These are phyloP conservation scores for grape (Vitis vinifera) DNA, from an alignment of 164 flowering plant genomes.

Conservation along the genomic window DNA sequence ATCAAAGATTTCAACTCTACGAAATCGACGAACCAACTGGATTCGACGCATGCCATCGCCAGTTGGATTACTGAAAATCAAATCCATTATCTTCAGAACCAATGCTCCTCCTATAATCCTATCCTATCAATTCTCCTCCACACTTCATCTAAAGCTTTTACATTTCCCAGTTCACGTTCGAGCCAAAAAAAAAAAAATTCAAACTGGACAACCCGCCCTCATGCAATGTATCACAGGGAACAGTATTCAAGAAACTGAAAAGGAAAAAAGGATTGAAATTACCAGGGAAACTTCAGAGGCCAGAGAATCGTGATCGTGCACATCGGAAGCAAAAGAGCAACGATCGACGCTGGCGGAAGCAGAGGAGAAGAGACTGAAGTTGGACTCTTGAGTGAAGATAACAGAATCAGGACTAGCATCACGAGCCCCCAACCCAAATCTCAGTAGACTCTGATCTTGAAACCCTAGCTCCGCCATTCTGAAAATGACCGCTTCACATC, in stretches of 20 bases:
- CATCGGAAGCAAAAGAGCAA: slow-evolving; percentile 76
- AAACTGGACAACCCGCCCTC: too few species aligned
- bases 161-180: background rate
- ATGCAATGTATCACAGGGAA: background rate
- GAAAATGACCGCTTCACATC: background rate
- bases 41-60: too few species aligned
- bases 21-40: too few species aligned
- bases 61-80: background rate
- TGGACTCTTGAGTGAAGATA: slow-evolving; percentile 56
- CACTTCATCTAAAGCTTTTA: too few species aligned
- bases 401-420: slow-evolving; percentile 82
- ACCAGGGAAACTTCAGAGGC: slow-evolving; percentile 37
- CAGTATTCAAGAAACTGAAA: too few species aligned
- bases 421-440: slow-evolving; percentile 31
- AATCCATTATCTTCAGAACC: background rate
- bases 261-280: too few species aligned
- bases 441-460: slow-evolving; percentile 27
- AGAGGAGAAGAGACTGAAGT: slow-evolving; percentile 71
- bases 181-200: too few species aligned
- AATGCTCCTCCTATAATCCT: too few species aligned
- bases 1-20: slow-evolving; percentile 22
- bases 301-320: slow-evolving; percentile 58
- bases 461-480: slow-evolving; percentile 54
- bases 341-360: slow-evolving; percentile 75
- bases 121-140: too few species aligned